Conservation (phyloP, 2,329 filamentous ascomycete species). For the Diaporthe sp. region DNA sequence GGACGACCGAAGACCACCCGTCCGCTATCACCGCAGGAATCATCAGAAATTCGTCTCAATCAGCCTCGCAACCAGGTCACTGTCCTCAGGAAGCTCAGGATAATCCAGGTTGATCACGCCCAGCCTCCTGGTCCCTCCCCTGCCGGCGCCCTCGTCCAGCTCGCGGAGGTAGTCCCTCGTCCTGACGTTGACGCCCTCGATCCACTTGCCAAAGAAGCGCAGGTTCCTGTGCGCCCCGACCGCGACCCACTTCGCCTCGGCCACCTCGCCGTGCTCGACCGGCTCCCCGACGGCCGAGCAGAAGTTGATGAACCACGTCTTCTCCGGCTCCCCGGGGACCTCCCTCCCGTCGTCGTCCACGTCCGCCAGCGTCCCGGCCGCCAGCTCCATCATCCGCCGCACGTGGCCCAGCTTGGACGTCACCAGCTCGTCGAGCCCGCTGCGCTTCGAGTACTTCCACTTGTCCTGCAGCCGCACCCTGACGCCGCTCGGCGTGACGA, state of each 20-base stretch:
- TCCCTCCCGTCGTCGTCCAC: neutral
- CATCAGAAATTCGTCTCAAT: conserved; percentile 56
- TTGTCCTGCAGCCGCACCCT: conserved; percentile 61
- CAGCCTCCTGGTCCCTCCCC: conserved; percentile 45
- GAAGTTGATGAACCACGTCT: conserved; percentile 58
- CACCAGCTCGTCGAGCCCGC: conserved; percentile 55
- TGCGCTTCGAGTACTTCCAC: conserved; percentile 57
- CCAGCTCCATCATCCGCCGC: conserved; percentile 52
- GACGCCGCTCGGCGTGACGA: conserved; percentile 53
- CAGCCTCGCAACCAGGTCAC: conserved; percentile 55
- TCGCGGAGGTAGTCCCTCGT: conserved; percentile 50
- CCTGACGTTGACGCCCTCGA: conserved; percentile 58
- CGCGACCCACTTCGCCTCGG: conserved; percentile 59
- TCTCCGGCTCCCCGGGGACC: conserved; percentile 43
- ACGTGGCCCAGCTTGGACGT: conserved; percentile 55
- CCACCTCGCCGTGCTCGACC: conserved; percentile 53
- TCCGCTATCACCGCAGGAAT: too few species aligned
- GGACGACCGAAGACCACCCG: neutral
- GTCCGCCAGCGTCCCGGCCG: conserved; percentile 42
- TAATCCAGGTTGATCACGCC: conserved; percentile 45
- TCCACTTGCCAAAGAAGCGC: conserved; percentile 54
- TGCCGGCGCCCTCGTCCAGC: conserved; percentile 41
- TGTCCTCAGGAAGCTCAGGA: conserved; percentile 48
- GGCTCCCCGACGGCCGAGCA: conserved; percentile 57
- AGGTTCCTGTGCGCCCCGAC: conserved; percentile 56